Evolutionary conservation across 2,329 filamentous ascomycete species (phyloP), one percentile per base, ranked within the genome.

Genomic region (Fusarium veterinarium): DNA sequence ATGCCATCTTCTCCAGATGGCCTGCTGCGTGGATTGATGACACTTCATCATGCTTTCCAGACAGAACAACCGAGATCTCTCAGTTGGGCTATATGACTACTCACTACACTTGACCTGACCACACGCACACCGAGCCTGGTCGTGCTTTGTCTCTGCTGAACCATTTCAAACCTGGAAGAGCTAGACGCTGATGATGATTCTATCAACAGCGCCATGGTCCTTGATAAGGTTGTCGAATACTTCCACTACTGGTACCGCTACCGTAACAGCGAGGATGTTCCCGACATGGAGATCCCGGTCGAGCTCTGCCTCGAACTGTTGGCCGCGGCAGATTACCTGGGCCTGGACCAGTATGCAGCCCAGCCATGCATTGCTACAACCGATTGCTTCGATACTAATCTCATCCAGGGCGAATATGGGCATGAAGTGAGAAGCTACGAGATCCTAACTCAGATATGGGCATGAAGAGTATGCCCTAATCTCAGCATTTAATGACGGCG

Each of bases 181-280:
- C 53, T 60, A 67, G 67, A 74, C 67, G 72, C 77, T 75, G 74
- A 76, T 73, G 67, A 68, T 76, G 61, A 48, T 70, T 53, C 23
- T 63, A 71, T 67, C 62, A 73, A 69, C 80, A 95, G 92, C 81
- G 91, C 90, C 72, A 84, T 91, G 59, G 89, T 95, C 10, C 89
- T 95, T 6, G 93, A 95, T 80, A 94, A 94, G 79, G 91, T 95
- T 37, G 92, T 91, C 80, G 92, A 95, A 82, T 95, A 95, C 82
- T 91, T 95, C 70, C 93, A 94, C 79, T 95, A 95, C 84, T 93
- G 92, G 85, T 91, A 94, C 82, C 91, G 91, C 77, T 88, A 93
- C 81, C 87, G 88, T 57, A 88, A 94, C 73, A 86, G 86, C 73
- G 90, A 91, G 75, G 91, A 94, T 76, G 92, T 95, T 25, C 90